phyloP scores from a whole-genome alignment of 495 filamentous ascomycete species.

The Neurospora sp. region DNA sequence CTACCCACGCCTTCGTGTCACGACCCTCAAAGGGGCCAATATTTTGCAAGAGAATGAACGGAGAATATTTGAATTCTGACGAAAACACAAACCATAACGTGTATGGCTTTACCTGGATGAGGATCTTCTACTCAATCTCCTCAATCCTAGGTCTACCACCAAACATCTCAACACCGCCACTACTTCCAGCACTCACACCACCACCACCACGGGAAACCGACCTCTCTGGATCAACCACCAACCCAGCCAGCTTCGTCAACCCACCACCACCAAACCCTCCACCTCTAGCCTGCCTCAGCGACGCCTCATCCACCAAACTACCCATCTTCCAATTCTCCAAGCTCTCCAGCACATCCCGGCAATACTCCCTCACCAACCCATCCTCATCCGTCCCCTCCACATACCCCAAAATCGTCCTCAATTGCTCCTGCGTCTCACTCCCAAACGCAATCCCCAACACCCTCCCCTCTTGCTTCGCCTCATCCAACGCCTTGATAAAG shows the following conservation, averaged over 20 bases:
- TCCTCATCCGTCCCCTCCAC: conserved; percentile 61
- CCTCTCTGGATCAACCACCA: conserved; percentile 26
- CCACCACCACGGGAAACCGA: conserved; percentile 7
- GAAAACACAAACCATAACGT: too few species aligned
- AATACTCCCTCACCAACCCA: conserved; percentile 61
- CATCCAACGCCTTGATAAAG: conserved; percentile 55
- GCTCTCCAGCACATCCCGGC: conserved; percentile 58
- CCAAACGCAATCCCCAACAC: conserved; percentile 54
- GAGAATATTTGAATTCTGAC: neutral
- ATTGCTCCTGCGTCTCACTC: conserved; percentile 47
- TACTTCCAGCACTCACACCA: conserved; percentile 1
- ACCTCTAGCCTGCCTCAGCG: conserved; percentile 2
- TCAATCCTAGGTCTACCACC: conserved; percentile 31
- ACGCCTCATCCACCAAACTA: conserved; percentile 25
- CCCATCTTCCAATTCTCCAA: conserved; percentile 60
- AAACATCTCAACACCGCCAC: neutral
- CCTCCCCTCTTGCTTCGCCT: conserved; percentile 39
- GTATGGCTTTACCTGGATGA: neutral
- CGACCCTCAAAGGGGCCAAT: neutral
- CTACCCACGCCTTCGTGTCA: neutral
- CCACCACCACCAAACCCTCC: conserved; percentile 3
- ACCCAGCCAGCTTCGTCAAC: conserved; percentile 31
- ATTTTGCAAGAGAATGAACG: neutral
- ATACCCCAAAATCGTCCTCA: conserved; percentile 54
- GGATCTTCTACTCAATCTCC: conserved; percentile 29